A percentile compares a stretch with the other conserved stretches of the same genome.
Evolutionary conservation across 2,329 filamentous ascomycete species (phyloP).

Genomic region (Cylindrodendrum hubeiense): DNA sequence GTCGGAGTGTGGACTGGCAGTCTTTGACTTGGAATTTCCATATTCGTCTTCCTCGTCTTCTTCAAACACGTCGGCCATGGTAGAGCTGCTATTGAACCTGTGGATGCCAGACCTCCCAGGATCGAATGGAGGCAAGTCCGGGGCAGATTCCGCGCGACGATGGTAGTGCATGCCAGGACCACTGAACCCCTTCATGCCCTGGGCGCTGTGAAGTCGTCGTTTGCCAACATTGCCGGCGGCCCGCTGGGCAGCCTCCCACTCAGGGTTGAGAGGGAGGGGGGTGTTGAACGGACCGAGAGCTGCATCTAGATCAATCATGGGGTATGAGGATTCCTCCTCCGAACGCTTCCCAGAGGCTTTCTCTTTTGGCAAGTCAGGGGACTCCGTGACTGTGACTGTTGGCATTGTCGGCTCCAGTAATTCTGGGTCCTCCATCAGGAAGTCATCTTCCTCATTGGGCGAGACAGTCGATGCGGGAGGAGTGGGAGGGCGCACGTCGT

Average conservation of each 20-base stretch:
- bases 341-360: conserved; percentile 48
- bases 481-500: conserved; percentile 58
- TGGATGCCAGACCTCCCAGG: conserved; percentile 67
- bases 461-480: conserved; percentile 54
- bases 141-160: conserved; percentile 82
- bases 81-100: conserved; percentile 74
- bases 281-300: conserved; percentile 94
- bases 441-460: conserved; percentile 46
- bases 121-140: conserved; percentile 83
- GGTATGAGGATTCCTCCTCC: conserved; percentile 76
- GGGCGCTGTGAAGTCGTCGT: conserved; percentile 81
- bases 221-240: conserved; percentile 66
- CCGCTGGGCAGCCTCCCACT: conserved; percentile 76
- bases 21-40: conserved; percentile 59
- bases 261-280: conserved; percentile 71
- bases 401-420: conserved; percentile 49
- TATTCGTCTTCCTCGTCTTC: conserved; percentile 79
- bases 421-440: conserved; percentile 44
- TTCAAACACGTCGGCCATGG: conserved; percentile 90
- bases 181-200: conserved; percentile 75
- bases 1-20: conserved; percentile 55
- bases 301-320: conserved; percentile 94
- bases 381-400: conserved; percentile 57
- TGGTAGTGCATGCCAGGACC: conserved; percentile 82
- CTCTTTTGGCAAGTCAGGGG: conserved; percentile 46